Evolutionary conservation across 2,329 filamentous ascomycete genomes (phyloP).

Genomic region (Seiridium cupressi): DNA sequence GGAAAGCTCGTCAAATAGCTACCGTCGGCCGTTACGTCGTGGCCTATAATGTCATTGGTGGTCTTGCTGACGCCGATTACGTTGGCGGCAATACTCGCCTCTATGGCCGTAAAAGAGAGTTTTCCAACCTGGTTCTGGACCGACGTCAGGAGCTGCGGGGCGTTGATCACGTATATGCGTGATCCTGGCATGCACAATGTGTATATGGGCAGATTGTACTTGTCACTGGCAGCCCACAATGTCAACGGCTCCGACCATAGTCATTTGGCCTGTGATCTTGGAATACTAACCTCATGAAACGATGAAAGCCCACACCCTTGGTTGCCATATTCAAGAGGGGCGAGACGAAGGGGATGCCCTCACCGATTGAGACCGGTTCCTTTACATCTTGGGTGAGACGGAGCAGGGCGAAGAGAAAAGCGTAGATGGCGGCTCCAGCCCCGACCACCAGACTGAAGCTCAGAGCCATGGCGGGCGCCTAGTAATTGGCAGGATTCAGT

Average conservation of each 20-base stretch:
- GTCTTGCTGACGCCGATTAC: conserved; percentile 12
- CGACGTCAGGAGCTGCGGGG: conserved; percentile 4
- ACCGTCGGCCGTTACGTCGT: conserved; percentile 6
- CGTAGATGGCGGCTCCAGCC: neutral
- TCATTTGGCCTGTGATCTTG: too few relatives aligned
- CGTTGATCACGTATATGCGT: conserved; percentile 15
- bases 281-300: neutral
- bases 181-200: conserved; percentile 12
- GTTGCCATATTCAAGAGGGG: conserved; percentile 3
- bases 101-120: conserved; percentile 13
- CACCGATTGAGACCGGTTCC: conserved; percentile 1
- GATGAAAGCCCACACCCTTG: neutral
- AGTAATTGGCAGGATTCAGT: neutral
- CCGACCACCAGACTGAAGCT: neutral
- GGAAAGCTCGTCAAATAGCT: conserved; percentile 16
- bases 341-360: conserved; percentile 4
- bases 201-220: conserved; percentile 13
- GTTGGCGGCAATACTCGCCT: conserved; percentile 5
- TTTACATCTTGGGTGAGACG: conserved; percentile 2
- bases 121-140: conserved; percentile 13
- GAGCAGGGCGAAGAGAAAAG: neutral
- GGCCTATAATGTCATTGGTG: conserved; percentile 7
- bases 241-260: neutral
- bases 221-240: conserved; percentile 6
- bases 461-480: neutral